These are phyloP conservation scores for Alternaria novae-zelandiae DNA, from an alignment of 2,329 filamentous ascomycete species.

Conservation along the genomic window DNA sequence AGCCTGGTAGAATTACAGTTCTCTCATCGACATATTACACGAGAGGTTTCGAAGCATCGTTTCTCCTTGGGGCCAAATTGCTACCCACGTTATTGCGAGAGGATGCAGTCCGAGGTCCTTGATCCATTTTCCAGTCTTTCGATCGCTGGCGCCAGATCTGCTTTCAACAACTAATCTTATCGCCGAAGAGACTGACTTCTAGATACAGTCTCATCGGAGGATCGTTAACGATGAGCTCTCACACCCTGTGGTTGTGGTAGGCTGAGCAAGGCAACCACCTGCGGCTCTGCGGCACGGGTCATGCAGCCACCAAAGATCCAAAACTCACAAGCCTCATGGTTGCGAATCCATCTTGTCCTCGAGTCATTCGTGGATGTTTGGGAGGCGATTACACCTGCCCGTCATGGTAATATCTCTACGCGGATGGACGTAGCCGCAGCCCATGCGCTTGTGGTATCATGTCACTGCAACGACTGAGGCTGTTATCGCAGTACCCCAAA, in stretches of 20 bases:
- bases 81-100: not conserved
- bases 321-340: not conserved
- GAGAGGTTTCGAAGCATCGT: not conserved
- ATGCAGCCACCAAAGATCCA: not conserved
- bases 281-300: not conserved
- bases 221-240: not conserved
- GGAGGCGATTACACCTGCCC: not conserved
- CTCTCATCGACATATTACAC: not conserved
- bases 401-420: not conserved
- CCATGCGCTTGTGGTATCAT: not conserved
- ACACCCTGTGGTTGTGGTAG: not conserved
- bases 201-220: not conserved
- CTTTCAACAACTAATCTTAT: too few relatives aligned
- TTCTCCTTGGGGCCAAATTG: not conserved
- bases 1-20: not conserved
- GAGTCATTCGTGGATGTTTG: not conserved
- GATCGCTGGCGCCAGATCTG: not conserved
- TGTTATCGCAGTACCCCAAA: not conserved
- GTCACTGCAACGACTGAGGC: not conserved
- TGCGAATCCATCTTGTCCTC: not conserved
- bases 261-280: constrained; percentile 1
- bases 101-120: not conserved
- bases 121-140: not conserved
- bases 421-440: not conserved
- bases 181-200: not conserved